phyloP scores from a whole-genome alignment of 2,329 filamentous ascomycete genomes.

The Ceratocystis colombiana region DNA sequence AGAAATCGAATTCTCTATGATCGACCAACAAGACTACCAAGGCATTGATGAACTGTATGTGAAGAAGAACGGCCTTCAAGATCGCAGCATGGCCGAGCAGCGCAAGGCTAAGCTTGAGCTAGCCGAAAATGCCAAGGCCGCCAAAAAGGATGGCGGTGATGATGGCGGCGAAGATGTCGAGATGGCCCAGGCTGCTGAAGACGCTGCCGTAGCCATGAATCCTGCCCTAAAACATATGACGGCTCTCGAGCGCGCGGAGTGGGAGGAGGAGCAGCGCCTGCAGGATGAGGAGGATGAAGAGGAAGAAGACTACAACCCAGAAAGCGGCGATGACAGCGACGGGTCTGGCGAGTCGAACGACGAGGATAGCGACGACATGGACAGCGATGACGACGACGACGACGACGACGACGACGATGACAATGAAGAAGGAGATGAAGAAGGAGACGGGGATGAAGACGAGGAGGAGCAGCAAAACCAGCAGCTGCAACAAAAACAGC shows the following conservation, averaged over 20 bases:
- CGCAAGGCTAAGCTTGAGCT: constrained; percentile 54
- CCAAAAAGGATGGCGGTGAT: constrained; percentile 36
- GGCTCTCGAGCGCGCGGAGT: constrained; percentile 42
- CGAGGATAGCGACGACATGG: constrained; percentile 36
- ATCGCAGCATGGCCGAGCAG: constrained; percentile 59
- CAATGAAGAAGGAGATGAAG: constrained; percentile 12
- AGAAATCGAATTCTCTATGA: constrained; percentile 58
- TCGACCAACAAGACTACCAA: constrained; percentile 58
- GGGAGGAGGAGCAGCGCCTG: constrained; percentile 43
- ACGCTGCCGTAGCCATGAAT: constrained; percentile 31
- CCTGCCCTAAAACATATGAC: constrained; percentile 37
- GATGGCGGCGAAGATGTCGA: constrained; percentile 32
- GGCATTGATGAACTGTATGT: constrained; percentile 55
- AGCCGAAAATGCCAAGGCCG: constrained; percentile 46
- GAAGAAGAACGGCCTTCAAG: constrained; percentile 50
- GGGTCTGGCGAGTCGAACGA: constrained; percentile 42
- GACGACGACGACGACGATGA: constrained; percentile 29
- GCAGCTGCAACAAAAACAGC: constrained; percentile 6
- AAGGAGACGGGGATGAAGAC: not conserved
- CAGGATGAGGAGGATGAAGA: constrained; percentile 54
- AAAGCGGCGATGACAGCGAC: constrained; percentile 44
- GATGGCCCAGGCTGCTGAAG: constrained; percentile 34
- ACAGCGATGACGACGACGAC: constrained; percentile 31
- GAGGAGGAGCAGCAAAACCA: not conserved
- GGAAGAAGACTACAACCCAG: constrained; percentile 57